These are phyloP conservation scores for Rosa lucieae DNA, from an alignment of 306 rosid species.

Conservation along the genomic window DNA sequence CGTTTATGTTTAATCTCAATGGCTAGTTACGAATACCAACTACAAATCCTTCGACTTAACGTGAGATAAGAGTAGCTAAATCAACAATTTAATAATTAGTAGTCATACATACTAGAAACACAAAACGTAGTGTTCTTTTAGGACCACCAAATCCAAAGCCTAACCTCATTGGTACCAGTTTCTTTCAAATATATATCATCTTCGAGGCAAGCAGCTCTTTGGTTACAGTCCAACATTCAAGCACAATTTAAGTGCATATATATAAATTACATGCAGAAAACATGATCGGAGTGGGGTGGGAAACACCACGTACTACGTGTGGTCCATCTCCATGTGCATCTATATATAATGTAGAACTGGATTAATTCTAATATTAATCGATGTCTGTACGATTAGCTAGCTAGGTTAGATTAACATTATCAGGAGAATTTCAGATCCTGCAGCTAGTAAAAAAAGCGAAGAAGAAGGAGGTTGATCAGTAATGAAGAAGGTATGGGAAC, in stretches of 20 bases:
- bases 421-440: neutral
- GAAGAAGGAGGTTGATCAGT: neutral
- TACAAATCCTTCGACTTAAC: neutral
- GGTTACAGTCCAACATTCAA: conserved; percentile 33
- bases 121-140: neutral
- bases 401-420: neutral
- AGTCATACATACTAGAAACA: neutral
- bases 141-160: conserved; percentile 3
- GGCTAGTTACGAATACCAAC: neutral
- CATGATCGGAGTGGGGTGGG: conserved; percentile 35
- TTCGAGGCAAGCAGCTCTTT: conserved; percentile 18
- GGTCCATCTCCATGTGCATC: conserved; percentile 11
- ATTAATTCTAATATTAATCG: neutral
- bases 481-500: conserved; percentile 1
- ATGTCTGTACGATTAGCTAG: neutral
- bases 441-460: neutral
- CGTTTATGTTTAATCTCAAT: neutral
- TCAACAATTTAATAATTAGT: neutral
- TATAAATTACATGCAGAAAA: conserved; percentile 21
- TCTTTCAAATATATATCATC: neutral
- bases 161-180: neutral
- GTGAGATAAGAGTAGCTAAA: neutral
- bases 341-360: neutral
- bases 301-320: conserved; percentile 41
- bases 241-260: conserved; percentile 40